These are phyloP conservation scores for Cucurbita pepo DNA, from an alignment of 306 rosid species.

Conservation along the genomic window DNA sequence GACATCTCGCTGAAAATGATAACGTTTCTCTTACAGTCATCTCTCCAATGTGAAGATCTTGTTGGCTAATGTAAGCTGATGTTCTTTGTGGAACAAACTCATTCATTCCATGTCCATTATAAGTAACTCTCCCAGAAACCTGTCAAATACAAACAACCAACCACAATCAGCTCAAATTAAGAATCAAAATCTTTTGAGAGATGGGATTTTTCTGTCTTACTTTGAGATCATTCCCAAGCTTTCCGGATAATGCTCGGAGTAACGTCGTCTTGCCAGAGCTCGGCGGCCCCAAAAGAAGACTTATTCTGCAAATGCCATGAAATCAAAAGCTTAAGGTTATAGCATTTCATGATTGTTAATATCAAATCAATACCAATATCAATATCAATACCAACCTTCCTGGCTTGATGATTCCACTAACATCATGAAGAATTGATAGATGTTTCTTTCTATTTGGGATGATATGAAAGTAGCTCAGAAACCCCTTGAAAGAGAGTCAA, in stretches of 20 bases:
- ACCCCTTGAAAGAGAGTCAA: not conserved
- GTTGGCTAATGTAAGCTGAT: constrained; percentile 70
- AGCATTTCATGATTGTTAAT: not conserved
- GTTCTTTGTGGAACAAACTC: constrained; percentile 74
- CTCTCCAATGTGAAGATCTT: constrained; percentile 78
- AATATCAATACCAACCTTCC: constrained; percentile 13
- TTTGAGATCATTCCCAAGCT: constrained; percentile 30
- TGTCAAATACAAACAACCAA: constrained; percentile 2
- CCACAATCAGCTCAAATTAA: not conserved
- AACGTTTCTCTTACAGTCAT: constrained; percentile 88
- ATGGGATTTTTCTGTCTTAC: constrained; percentile 4
- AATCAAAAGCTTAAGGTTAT: not conserved
- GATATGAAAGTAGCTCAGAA: constrained; percentile 12
- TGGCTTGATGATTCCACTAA: constrained; percentile 32
- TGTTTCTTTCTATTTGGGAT: constrained; percentile 15
- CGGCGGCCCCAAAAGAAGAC: constrained; percentile 85
- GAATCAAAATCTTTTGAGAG: not conserved
- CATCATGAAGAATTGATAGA: constrained; percentile 16
- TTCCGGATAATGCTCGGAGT: constrained; percentile 61
- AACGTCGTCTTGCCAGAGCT: constrained; percentile 81
- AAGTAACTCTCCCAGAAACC: constrained; percentile 51
- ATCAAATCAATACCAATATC: no score
- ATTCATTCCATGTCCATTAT: constrained; percentile 55
- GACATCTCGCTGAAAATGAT: constrained; percentile 82
- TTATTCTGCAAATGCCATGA: constrained; percentile 28